These are phyloP conservation scores for Tolypocladium inflatum DNA, from an alignment of 2,329 filamentous ascomycete species.

Conservation along the genomic window DNA sequence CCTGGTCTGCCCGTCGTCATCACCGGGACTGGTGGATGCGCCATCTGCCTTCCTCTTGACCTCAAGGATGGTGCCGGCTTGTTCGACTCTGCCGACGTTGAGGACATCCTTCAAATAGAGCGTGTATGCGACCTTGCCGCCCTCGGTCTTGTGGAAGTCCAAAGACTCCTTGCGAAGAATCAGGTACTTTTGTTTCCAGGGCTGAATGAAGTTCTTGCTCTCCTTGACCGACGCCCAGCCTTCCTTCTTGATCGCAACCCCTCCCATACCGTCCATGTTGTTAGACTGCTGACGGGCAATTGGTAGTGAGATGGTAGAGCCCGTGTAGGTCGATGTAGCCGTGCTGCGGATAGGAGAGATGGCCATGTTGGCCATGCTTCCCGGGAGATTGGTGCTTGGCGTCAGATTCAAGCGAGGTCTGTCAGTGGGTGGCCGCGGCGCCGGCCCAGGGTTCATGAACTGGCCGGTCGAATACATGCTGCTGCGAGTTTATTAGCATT, in stretches of 20 bases:
- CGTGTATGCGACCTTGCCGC: constrained; percentile 77
- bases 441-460: constrained; percentile 97
- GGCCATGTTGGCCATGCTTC: constrained; percentile 71
- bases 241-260: constrained; percentile 68
- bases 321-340: constrained; percentile 57
- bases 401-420: constrained; percentile 74
- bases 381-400: constrained; percentile 63
- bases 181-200: constrained; percentile 85
- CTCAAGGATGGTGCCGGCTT: constrained; percentile 86
- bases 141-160: constrained; percentile 89
- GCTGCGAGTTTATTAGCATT: constrained; percentile 5
- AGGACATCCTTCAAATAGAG: constrained; percentile 81
- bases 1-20: constrained; percentile 71
- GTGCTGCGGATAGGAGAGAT: constrained; percentile 61
- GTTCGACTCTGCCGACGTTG: constrained; percentile 83
- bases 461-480: constrained; percentile 52
- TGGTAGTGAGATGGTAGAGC: constrained; percentile 65
- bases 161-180: constrained; percentile 87
- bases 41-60: constrained; percentile 69
- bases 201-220: constrained; percentile 73
- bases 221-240: constrained; percentile 85
- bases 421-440: constrained; percentile 79
- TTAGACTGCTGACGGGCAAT: constrained; percentile 54
- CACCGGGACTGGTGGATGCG: constrained; percentile 60
- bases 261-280: constrained; percentile 53